These are phyloP conservation scores for Calycina herbarum DNA, from an alignment of 2,329 filamentous ascomycete genomes.

Conservation along the genomic window DNA sequence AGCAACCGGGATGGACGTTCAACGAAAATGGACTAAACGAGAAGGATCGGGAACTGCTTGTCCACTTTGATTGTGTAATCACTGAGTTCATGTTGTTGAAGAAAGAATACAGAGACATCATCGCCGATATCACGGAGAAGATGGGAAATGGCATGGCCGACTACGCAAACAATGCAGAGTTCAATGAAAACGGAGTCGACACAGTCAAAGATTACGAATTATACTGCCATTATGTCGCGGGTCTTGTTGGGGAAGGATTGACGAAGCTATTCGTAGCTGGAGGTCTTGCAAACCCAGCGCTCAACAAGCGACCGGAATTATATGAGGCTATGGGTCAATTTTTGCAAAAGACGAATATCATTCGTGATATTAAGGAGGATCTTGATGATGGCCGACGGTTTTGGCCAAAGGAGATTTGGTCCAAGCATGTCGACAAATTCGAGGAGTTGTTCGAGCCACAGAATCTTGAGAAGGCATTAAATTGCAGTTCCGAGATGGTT, in stretches of 20 bases:
- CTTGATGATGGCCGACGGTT: conserved; percentile 84
- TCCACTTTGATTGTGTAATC: conserved; percentile 87
- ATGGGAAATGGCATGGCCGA: conserved; percentile 99
- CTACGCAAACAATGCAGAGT: conserved; percentile 81
- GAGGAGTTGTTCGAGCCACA: conserved; percentile 86
- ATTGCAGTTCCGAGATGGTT: conserved; percentile 92
- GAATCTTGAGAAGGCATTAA: conserved; percentile 73
- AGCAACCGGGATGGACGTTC: conserved; percentile 88
- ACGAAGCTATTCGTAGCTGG: conserved; percentile 88
- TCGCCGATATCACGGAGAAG: conserved; percentile 86
- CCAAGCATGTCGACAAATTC: conserved; percentile 86
- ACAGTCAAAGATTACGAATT: conserved; percentile 88
- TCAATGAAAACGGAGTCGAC: conserved; percentile 76
- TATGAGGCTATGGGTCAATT: conserved; percentile 97
- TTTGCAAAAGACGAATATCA: conserved; percentile 98
- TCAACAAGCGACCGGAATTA: conserved; percentile 75
- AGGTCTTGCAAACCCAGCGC: conserved; percentile 79
- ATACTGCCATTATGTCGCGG: conserved; percentile 98
- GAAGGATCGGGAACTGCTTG: conserved; percentile 89
- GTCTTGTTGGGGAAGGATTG: conserved; percentile 91
- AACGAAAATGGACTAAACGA: conserved; percentile 82
- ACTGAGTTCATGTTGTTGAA: conserved; percentile 87
- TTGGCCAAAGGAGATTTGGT: conserved; percentile 97
- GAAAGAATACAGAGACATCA: conserved; percentile 78
- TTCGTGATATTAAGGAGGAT: conserved; percentile 91